Conservation (phyloP, 306 rosid genomes). For the Cicer judaicum region DNA sequence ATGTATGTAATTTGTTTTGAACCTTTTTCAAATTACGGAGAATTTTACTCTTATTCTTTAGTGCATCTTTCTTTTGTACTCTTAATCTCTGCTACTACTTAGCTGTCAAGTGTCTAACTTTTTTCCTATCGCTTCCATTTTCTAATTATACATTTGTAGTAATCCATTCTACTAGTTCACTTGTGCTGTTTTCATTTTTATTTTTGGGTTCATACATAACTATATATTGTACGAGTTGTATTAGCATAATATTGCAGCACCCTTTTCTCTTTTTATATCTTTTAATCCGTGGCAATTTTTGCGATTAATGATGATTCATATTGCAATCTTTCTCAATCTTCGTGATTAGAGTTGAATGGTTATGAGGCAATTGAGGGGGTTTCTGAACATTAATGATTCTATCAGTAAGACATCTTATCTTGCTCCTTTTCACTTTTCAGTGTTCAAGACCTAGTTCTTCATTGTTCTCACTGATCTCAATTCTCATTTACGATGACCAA, state of each 20-base stretch:
- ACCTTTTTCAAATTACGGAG: too few species aligned
- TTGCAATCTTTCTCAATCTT: constrained; percentile 57
- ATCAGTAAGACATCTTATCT: neutral
- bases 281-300: constrained; percentile 53
- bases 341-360: constrained; percentile 62
- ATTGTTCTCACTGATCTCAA: constrained; percentile 17
- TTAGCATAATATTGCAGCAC: constrained; percentile 46
- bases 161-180: neutral
- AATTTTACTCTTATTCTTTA: too few species aligned
- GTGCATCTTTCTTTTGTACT: neutral
- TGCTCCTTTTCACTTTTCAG: neutral
- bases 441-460: constrained; percentile 37
- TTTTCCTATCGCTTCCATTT: neutral
- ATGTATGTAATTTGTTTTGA: too few species aligned
- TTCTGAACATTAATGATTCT: constrained; percentile 38
- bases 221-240: constrained; percentile 41
- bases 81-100: neutral
- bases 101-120: neutral
- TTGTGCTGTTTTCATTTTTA: neutral
- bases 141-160: neutral
- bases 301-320: constrained; percentile 63
- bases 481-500: constrained; percentile 63
- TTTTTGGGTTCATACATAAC: neutral
- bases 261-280: constrained; percentile 50
- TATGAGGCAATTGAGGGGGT: constrained; percentile 45